Percentiles rank a stretch among this genome's conserved stretches.
These are phyloP conservation scores for Teratosphaeria nubilosa DNA, from an alignment of 2,329 filamentous ascomycete genomes.

Conservation along the genomic window DNA sequence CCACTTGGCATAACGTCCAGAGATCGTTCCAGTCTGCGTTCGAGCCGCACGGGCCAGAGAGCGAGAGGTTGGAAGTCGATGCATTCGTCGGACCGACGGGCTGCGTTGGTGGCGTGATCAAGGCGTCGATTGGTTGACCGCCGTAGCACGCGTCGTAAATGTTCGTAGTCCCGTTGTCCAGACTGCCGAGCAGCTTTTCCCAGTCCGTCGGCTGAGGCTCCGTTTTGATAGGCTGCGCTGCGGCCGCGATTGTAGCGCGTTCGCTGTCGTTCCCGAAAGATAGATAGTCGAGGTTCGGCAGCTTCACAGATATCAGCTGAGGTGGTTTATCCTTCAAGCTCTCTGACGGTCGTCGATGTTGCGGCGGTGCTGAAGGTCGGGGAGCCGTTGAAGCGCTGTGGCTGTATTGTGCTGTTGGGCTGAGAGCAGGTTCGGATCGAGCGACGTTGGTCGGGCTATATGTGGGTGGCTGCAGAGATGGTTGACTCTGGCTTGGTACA, in stretches of 20 bases:
- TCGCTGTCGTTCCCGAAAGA: conserved; percentile 33
- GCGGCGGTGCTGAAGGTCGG: conserved; percentile 13
- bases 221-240: conserved; percentile 22
- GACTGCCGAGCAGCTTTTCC: conserved; percentile 69
- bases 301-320: conserved; percentile 4
- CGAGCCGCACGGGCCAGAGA: conserved; percentile 7
- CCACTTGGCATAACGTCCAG: conserved; percentile 2
- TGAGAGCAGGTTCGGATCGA: conserved; percentile 39
- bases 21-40: not conserved
- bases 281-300: conserved; percentile 38
- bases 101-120: conserved; percentile 34
- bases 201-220: conserved; percentile 56
- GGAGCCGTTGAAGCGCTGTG: conserved; percentile 16
- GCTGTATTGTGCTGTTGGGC: conserved; percentile 28
- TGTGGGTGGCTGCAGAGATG: conserved; percentile 34
- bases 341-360: not conserved
- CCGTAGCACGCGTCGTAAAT: conserved; percentile 80
- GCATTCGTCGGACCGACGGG: conserved; percentile 16
- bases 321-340: conserved; percentile 6
- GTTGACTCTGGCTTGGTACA: conserved; percentile 37
- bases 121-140: conserved; percentile 42
- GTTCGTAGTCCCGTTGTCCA: conserved; percentile 70
- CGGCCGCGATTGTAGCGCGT: conserved; percentile 10
- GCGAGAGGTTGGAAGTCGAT: conserved; percentile 6
- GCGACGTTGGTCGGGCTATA: conserved; percentile 33